Percentiles rank a stretch among this genome's conserved stretches.
These are phyloP conservation scores for Arxiozyma telluris DNA, from an alignment of 1,139 yeast species.

Conservation along the genomic window DNA sequence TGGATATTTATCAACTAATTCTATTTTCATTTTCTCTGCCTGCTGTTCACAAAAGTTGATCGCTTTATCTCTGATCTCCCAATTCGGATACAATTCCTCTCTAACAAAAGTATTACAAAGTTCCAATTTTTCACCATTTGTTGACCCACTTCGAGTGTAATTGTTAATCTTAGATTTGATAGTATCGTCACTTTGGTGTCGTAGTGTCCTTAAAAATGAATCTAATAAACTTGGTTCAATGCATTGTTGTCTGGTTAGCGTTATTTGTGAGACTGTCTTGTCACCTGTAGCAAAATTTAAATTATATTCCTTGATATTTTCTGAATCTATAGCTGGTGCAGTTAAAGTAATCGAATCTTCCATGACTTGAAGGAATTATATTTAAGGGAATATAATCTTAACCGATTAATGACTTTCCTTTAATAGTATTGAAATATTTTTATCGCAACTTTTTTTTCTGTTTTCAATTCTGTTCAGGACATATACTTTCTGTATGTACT, in stretches of 20 bases:
- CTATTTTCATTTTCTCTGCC: slow-evolving; percentile 23
- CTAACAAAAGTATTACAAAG: slow-evolving; percentile 31
- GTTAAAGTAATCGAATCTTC: slow-evolving; percentile 1
- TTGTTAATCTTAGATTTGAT: slow-evolving; percentile 35
- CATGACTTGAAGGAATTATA: neutral
- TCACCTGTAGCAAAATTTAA: slow-evolving; percentile 14
- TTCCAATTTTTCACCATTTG: slow-evolving; percentile 6
- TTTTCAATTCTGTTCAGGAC: no score
- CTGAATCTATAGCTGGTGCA: slow-evolving; percentile 12
- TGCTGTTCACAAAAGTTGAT: slow-evolving; percentile 34
- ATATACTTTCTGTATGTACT: no score
- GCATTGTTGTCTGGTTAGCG: slow-evolving; percentile 32
- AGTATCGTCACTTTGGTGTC: slow-evolving; percentile 39
- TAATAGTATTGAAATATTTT: no score
- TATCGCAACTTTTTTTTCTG: no score
- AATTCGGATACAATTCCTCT: slow-evolving; percentile 34
- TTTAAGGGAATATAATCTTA: no score
- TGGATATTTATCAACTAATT: slow-evolving; percentile 18
- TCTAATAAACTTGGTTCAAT: slow-evolving; percentile 34
- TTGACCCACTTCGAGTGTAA: slow-evolving; percentile 17
- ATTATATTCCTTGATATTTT: slow-evolving; percentile 10
- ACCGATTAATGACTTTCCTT: no score
- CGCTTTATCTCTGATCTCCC: slow-evolving; percentile 34
- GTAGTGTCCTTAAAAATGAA: slow-evolving; percentile 35
- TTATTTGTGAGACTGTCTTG: slow-evolving; percentile 14